Evolutionary conservation across 1,284 basidiomycete genomes (phyloP), one percentile per base, ranked within the genome.

Genomic region (Ustilago hordei): DNA sequence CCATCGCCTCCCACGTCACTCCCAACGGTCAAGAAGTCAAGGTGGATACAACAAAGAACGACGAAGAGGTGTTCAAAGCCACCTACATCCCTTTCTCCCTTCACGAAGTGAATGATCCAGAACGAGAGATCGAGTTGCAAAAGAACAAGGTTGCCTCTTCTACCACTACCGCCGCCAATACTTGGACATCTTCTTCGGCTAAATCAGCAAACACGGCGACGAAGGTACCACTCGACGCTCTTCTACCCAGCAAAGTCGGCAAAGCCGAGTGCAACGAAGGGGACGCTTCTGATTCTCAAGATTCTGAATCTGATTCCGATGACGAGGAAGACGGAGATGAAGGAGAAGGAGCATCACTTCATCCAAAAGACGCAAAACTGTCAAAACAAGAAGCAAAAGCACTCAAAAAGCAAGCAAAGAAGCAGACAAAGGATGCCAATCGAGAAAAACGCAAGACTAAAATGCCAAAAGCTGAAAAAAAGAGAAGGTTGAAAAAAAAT

Each of bases 381-480:
- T 69, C 71, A 48, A 82, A 81, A 54, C 71, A 78, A 31, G 60
- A 71, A 35, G 65, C 63, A 4, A 68, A 52, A 17, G 55, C 67
- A 13, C 54, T 69, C 23, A 79, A 79, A 52, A 79, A 81, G 64
- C 66, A 81, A 56, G 78, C 79, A 23, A 81, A 80, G 60, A 78
- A 78, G 43, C 68, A 75, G 17, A 81, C 74, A 31, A 83, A 83
- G 55, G 75, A 73, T 7, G 81, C 70, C 41, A 77, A 78, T 13
- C 74, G 84, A 19, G 84, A 84, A 60, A 78, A 77, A 41, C 61
- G 84, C 4, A 85, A 85, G 57, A 81, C 68, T 28, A 85, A 85
- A 70, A 85, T 85, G 84, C 79, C 82, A 28, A 85, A 85, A 65
- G 75, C 81, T 8, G 81, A 82, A 45, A 84, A 84, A 55, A 82